Conservation (phyloP, 768 basidiomycete genomes). For the Kwoniella dejecticola region DNA sequence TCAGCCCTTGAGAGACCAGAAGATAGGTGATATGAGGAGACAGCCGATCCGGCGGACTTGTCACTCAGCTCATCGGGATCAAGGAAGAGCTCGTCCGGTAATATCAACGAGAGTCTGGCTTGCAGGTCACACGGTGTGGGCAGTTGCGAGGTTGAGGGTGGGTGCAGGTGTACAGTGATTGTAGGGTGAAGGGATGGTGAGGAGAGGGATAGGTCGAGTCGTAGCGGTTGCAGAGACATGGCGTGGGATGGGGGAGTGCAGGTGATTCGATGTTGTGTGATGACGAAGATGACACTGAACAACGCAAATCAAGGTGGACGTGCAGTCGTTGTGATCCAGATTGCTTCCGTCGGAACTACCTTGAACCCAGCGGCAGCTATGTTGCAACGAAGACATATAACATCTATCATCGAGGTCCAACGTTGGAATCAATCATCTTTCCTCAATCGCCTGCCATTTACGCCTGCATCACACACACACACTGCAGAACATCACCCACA, state of each 20-base stretch:
- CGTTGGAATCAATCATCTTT: not conserved
- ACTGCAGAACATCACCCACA: no score
- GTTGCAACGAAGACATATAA: not conserved
- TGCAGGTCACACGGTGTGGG: not conserved
- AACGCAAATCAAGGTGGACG: no score
- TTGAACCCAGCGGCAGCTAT: no score
- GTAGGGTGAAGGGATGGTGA: slow-evolving; percentile 18
- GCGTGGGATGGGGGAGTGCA: not conserved
- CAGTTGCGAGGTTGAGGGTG: slow-evolving; percentile 17
- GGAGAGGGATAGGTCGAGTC: slow-evolving; percentile 6
- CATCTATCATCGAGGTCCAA: not conserved
- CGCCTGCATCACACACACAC: no score
- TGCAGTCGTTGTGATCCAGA: no score
- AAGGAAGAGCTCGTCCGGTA: slow-evolving; percentile 38
- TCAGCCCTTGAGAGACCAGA: no score
- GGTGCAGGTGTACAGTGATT: not conserved
- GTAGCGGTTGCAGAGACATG: not conserved
- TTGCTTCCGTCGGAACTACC: not conserved
- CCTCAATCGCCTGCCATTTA: no score
- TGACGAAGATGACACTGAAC: no score
- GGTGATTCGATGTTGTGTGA: not conserved
- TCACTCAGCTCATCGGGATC: slow-evolving; percentile 35
- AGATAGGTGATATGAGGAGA: not conserved
- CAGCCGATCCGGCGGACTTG: not conserved
- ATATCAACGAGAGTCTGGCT: not conserved